phyloP scores from a whole-genome alignment of 148 eudicot species.

The Selenicereus undatus region DNA sequence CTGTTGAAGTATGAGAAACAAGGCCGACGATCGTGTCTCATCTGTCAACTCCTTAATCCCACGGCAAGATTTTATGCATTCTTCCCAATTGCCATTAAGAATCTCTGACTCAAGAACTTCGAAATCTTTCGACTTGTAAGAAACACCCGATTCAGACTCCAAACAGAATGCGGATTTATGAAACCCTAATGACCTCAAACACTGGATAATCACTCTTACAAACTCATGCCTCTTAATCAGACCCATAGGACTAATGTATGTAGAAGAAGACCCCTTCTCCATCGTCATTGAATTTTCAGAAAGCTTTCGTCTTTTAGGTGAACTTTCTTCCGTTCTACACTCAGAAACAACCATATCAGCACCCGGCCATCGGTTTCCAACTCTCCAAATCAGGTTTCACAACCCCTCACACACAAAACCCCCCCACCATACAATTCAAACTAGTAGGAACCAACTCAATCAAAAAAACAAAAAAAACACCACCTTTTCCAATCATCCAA shows the following conservation, averaged over 20 bases:
- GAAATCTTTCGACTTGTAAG: conserved; percentile 49
- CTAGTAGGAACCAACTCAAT: neutral
- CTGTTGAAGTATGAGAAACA: conserved; percentile 58
- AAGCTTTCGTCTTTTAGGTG: conserved; percentile 31
- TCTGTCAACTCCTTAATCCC: conserved; percentile 48
- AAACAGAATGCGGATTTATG: conserved; percentile 62
- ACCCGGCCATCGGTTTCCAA: conserved; percentile 26
- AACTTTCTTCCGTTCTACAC: conserved; percentile 24
- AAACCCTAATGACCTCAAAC: conserved; percentile 64
- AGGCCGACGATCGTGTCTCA: conserved; percentile 57
- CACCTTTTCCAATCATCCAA: neutral
- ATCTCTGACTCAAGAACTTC: conserved; percentile 50
- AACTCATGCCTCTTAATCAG: conserved; percentile 69
- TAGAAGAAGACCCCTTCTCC: conserved; percentile 37
- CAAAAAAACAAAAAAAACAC: neutral
- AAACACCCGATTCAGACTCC: conserved; percentile 70
- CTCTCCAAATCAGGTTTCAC: conserved; percentile 3
- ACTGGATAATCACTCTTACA: conserved; percentile 70
- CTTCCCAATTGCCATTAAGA: conserved; percentile 60
- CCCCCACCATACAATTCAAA: conserved; percentile 5
- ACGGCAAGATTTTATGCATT: conserved; percentile 42
- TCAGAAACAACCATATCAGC: conserved; percentile 32
- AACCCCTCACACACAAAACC: neutral
- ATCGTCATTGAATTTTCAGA: conserved; percentile 27
- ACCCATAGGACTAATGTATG: conserved; percentile 48